A percentile compares a stretch with the other conserved stretches of the same genome.
These are phyloP conservation scores for Arthrinium phaeospermum DNA, from an alignment of 2,329 filamentous ascomycete genomes.

Conservation along the genomic window DNA sequence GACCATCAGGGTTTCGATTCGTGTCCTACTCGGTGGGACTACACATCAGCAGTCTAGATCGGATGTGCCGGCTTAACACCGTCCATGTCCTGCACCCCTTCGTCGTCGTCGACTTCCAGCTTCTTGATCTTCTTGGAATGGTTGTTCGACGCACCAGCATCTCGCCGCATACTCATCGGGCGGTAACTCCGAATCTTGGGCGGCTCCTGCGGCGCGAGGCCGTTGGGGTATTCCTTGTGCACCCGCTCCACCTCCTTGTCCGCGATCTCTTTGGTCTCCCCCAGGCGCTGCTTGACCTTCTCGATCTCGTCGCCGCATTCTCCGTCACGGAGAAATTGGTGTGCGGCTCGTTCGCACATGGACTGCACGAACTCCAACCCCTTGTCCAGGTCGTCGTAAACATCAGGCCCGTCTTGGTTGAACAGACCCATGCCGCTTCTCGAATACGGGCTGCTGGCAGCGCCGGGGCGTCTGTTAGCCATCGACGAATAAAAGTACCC, in stretches of 20 bases:
- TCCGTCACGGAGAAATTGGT: slow-evolving; percentile 87
- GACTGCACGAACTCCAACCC: slow-evolving; percentile 79
- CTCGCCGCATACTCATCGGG: slow-evolving; percentile 59
- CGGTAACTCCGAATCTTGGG: slow-evolving; percentile 55
- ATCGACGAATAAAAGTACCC: background rate
- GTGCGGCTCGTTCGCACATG: slow-evolving; percentile 84
- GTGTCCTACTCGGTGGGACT: slow-evolving; percentile 14
- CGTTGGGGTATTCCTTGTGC: slow-evolving; percentile 53
- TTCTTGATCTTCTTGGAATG: slow-evolving; percentile 27
- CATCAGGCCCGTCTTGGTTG: slow-evolving; percentile 43
- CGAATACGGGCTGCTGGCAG: slow-evolving; percentile 4
- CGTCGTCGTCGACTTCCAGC: slow-evolving; percentile 37
- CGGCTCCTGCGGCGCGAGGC: slow-evolving; percentile 31
- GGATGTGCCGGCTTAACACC: slow-evolving; percentile 29
- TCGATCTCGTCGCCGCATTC: slow-evolving; percentile 80
- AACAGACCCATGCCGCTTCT: slow-evolving; percentile 18
- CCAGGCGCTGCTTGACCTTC: slow-evolving; percentile 70
- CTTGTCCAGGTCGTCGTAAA: slow-evolving; percentile 78
- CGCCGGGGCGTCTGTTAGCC: background rate
- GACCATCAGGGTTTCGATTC: slow-evolving; percentile 2
- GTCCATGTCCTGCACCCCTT: slow-evolving; percentile 39
- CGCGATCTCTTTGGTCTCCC: slow-evolving; percentile 66
- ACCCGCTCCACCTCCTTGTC: slow-evolving; percentile 64
- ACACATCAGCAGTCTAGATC: slow-evolving; percentile 24
- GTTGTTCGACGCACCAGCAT: slow-evolving; percentile 39